Conservation (phyloP, 352 stramenopile species). For the Blastocystis sp. region DNA sequence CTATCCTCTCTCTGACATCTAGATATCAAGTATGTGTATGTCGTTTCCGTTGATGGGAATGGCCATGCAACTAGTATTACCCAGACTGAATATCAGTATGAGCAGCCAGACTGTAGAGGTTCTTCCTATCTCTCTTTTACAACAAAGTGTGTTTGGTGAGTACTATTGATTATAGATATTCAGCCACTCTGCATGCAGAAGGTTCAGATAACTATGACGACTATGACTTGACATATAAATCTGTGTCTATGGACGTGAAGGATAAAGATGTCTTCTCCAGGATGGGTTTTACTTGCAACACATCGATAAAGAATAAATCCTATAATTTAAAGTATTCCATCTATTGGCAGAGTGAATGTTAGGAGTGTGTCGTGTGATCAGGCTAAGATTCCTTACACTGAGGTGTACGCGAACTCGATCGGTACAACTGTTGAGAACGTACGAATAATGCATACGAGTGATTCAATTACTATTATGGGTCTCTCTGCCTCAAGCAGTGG, state of each 20-base stretch:
- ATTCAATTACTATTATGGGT: not conserved
- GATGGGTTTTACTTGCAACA: conserved; percentile 22
- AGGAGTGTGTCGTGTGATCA: conserved; percentile 15
- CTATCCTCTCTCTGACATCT: not conserved
- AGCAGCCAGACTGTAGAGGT: not conserved
- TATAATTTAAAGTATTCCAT: not conserved
- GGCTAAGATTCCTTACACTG: not conserved
- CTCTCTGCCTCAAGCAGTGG: not conserved
- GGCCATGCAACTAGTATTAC: not conserved
- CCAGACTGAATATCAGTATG: not conserved
- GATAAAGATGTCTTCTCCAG: not conserved
- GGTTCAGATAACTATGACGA: not conserved
- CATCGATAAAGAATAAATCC: not conserved
- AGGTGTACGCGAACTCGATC: conserved; percentile 1
- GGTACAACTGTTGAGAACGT: conserved; percentile 19
- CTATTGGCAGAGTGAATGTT: not conserved
- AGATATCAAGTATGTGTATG: conserved; percentile 5
- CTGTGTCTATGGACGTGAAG: not conserved
- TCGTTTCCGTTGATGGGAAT: not conserved
- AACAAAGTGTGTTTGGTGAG: not conserved
- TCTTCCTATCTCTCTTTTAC: not conserved
- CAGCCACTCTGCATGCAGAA: not conserved
- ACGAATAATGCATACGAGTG: not conserved
- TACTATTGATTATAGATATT: not conserved
- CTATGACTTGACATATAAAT: conserved; percentile 39